Evolutionary conservation across 805 yeast species (phyloP), one percentile per base, ranked within the genome.

Genomic region (Nakazawaea ishiwadae): DNA sequence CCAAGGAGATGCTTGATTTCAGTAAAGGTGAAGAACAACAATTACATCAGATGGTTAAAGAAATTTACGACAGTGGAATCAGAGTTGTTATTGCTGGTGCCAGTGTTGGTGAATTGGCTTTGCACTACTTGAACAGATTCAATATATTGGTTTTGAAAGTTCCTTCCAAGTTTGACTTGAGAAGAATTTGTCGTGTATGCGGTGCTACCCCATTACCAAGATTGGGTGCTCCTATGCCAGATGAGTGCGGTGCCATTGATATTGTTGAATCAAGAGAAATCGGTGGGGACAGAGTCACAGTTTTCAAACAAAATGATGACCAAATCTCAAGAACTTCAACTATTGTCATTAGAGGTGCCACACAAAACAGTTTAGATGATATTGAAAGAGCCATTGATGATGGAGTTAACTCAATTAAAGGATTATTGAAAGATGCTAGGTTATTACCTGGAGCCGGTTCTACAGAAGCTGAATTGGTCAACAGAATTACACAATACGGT

Each of bases 361-460:
- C 99, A 5, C 91, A 88, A 63, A 90, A 87, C 66, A 79, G 75
- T 59, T 69, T 93, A 59, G 99, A 93, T 57, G 98, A 93, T 60
- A 77, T 93, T 45, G 99, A 93, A 69, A 80, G 99, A 57, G 96
- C 98, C 38, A 87, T 93, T 48, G 98, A 93, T 59, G 99, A 93
- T 56, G 97, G 98, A 57, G 96, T 93, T 36, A 77, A 87, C 46
- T 86, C 95, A 24, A 79, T 91, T 51, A 93, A 93, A 66, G 90
- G 96, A 1, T 71, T 93, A 49, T 74, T 91, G 52, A 84, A 83
- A 63, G 96, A 91, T 60, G 68, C 76, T 38, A 73, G 86, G 48
- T 73, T 91, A 50, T 72, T 91, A 48, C 90, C 97, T 3, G 99
- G 99, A 48, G 99, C 99, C 0, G 99, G 99, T 53, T 90, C 97